phyloP scores from a whole-genome alignment of 23 red algal genomes.

The Gracilaria vermiculophylla region DNA sequence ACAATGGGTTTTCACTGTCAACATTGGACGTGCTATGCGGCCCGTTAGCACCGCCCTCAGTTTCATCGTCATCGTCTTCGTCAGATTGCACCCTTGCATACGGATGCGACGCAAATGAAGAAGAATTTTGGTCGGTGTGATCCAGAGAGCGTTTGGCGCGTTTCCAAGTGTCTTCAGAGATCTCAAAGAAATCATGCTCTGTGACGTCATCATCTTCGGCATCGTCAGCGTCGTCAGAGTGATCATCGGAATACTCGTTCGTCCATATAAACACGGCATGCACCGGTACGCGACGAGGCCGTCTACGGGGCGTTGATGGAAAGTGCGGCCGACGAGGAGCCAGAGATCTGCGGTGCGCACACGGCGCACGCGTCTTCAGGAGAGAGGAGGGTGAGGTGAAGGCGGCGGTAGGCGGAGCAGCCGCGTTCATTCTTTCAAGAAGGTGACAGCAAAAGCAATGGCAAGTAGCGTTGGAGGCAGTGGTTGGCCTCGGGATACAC shows the following conservation, averaged over 20 bases:
- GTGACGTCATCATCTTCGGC: slow-evolving; percentile 1
- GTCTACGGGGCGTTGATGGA: not conserved
- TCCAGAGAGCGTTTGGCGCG: not conserved
- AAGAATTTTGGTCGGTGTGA: not conserved
- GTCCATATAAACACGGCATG: slow-evolving; percentile 54
- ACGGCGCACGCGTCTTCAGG: not conserved
- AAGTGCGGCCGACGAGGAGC: not conserved
- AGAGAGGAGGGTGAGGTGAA: not conserved
- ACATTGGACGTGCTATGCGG: too few species aligned
- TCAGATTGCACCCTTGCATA: not conserved
- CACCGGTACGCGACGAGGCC: not conserved
- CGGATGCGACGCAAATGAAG: not conserved
- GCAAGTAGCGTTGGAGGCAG: not conserved
- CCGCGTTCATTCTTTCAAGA: not conserved
- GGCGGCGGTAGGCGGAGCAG: not conserved
- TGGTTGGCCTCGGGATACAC: too few species aligned
- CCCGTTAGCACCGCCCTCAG: not conserved
- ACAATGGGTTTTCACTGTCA: slow-evolving; percentile 19
- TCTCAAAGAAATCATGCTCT: not conserved
- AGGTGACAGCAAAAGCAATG: not conserved
- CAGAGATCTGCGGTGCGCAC: not conserved
- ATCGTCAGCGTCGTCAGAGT: not conserved
- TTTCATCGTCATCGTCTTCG: not conserved
- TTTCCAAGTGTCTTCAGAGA: not conserved
- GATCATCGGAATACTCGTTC: not conserved